Evolutionary conservation across 495 filamentous ascomycete genomes (phyloP).

Genomic region (Trichoderma gamsii): DNA sequence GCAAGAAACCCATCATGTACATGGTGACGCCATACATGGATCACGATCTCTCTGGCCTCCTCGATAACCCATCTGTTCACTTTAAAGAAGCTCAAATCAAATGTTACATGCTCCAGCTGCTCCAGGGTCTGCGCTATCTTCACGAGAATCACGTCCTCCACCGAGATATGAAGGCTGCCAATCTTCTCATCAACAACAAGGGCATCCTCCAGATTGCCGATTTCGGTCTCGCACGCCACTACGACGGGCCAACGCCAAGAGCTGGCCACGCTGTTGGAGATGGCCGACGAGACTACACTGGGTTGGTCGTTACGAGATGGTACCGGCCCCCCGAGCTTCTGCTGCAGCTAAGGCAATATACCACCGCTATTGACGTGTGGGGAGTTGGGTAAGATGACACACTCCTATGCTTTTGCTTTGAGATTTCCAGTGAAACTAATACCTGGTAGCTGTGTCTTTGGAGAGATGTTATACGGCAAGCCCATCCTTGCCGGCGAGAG

Average conservation of each 20-base stretch:
- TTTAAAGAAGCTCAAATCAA: constrained; percentile 91
- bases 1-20: constrained; percentile 84
- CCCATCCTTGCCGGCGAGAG: constrained; percentile 87
- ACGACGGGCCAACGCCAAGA: constrained; percentile 76
- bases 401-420: background rate
- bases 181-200: constrained; percentile 90
- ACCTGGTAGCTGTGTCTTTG: constrained; percentile 76
- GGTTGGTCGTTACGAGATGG: constrained; percentile 92
- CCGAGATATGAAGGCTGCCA: constrained; percentile 98
- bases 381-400: constrained; percentile 67
- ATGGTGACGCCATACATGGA: constrained; percentile 99
- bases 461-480: constrained; percentile 93
- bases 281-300: constrained; percentile 85
- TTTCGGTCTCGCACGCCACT: constrained; percentile 91
- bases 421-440: constrained; percentile 24
- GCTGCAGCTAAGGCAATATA: constrained; percentile 79
- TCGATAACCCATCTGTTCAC: constrained; percentile 86
- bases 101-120: constrained; percentile 91
- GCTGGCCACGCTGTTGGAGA: constrained; percentile 77
- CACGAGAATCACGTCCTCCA: constrained; percentile 88
- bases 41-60: constrained; percentile 89
- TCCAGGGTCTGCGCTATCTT: constrained; percentile 83
- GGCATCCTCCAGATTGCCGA: constrained; percentile 95
- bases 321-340: constrained; percentile 93
- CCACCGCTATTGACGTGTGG: constrained; percentile 96